These are phyloP conservation scores for Prunus padus DNA, from an alignment of 306 rosid genomes.

Conservation along the genomic window DNA sequence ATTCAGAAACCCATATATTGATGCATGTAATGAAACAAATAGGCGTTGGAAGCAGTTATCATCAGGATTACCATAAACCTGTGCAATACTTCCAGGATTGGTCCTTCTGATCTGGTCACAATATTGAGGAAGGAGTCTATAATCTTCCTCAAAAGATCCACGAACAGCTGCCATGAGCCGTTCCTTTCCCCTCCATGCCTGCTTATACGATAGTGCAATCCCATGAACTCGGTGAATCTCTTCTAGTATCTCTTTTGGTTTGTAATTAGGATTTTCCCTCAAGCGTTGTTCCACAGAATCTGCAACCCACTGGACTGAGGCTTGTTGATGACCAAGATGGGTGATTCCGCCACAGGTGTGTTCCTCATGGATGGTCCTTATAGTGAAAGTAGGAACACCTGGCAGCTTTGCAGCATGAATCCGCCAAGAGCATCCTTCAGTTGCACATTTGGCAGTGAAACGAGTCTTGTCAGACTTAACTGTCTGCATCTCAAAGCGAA, in stretches of 20 bases:
- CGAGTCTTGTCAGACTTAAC: conserved; percentile 58
- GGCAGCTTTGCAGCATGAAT: conserved; percentile 63
- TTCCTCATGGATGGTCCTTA: conserved; percentile 47
- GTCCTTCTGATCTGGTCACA: conserved; percentile 51
- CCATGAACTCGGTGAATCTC: conserved; percentile 58
- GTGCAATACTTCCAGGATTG: conserved; percentile 53
- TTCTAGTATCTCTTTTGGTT: conserved; percentile 55
- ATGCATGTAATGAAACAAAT: conserved; percentile 51
- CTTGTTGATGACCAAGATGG: conserved; percentile 61
- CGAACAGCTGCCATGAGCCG: conserved; percentile 52
- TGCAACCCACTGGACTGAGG: conserved; percentile 63
- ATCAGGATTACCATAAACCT: conserved; percentile 39
- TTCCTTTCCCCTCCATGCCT: conserved; percentile 59
- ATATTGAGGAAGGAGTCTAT: conserved; percentile 50
- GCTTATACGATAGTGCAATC: conserved; percentile 47
- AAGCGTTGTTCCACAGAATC: conserved; percentile 47
- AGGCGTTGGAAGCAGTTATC: conserved; percentile 53
- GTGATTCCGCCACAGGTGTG: conserved; percentile 51
- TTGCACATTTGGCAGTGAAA: conserved; percentile 51
- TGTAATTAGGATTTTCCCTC: conserved; percentile 49
- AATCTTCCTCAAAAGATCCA: conserved; percentile 60
- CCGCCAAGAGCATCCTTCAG: conserved; percentile 59
- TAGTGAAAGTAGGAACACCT: conserved; percentile 48
- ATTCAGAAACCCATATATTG: conserved; percentile 50
- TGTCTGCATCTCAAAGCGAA: conserved; percentile 50